Percentiles rank a stretch among this genome's conserved stretches.
These are phyloP conservation scores for Gryganskiella cystojenkinii DNA, from an alignment of 192 early-diverging fungal genomes.

Conservation along the genomic window DNA sequence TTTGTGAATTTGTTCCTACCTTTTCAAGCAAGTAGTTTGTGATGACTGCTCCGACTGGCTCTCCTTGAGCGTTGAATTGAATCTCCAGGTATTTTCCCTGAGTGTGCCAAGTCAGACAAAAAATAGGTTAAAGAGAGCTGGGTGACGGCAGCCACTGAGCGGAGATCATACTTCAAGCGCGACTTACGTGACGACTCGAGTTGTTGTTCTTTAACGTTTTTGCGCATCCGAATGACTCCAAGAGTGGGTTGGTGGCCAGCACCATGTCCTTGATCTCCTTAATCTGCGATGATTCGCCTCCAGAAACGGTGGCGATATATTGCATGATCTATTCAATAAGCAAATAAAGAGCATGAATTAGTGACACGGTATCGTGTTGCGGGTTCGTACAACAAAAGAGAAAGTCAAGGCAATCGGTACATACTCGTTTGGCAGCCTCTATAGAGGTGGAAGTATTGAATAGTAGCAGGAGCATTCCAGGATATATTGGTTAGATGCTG, in stretches of 20 bases:
- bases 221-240: conserved; percentile 99
- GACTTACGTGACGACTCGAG: conserved; percentile 91
- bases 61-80: conserved; percentile 91
- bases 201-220: conserved; percentile 99
- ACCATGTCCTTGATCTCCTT: conserved; percentile 98
- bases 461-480: not conserved
- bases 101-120: not conserved
- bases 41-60: conserved; percentile 96
- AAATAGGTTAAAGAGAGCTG: no score
- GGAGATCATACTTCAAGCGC: not conserved
- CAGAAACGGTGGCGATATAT: conserved; percentile 97
- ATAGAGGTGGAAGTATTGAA: conserved; percentile 7
- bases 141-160: not conserved
- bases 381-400: not conserved
- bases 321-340: conserved; percentile 88
- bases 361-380: not conserved
- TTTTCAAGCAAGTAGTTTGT: conserved; percentile 99
- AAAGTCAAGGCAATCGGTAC: not conserved
- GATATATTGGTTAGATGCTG: not conserved
- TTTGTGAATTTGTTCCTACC: no score
- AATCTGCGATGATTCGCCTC: conserved; percentile 81
- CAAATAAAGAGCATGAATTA: not conserved
- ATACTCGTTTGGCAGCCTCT: conserved; percentile 86
- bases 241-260: conserved; percentile 96
- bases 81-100: conserved; percentile 99